Evolutionary conservation across 2,329 filamentous ascomycete species (phyloP), one percentile per base, ranked within the genome.

Genomic region (Fusarium sublunatum): DNA sequence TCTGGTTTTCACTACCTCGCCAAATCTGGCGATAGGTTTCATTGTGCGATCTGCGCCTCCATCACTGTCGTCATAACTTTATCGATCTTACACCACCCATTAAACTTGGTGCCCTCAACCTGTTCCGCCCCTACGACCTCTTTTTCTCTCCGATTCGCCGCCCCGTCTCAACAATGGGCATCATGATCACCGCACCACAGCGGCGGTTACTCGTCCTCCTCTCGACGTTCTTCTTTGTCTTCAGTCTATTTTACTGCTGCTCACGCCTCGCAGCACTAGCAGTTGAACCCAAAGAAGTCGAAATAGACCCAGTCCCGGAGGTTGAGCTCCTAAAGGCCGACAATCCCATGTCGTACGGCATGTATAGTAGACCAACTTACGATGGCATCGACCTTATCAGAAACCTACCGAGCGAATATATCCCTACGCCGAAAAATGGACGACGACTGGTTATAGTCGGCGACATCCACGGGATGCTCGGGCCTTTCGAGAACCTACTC

Each of bases 401-500:
- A 29, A 59, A 62, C 13, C 64, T 81, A 8, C 73, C 76, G 10
- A 50, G 59, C 9, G 47, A 71, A 35, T 50, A 72, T 41, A 57
- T 78, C 15, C 72, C 75, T 4, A 78, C 77, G 4, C 41, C 69
- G 25, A 54, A 73, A 19, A 77, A 79, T 34, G 70, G 78, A 22
- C 86, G 84, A 50, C 82, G 93, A 15, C 79, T 99, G 24, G 81
- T 98, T 31, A 82, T 98, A 59, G 82, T 98, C 31, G 94, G 95
- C 51, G 95, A 99, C 77, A 92, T 98, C 12, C 94, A 98, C 78
- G 95, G 95, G 44, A 95, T 95, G 80, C 86, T 86, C 67, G 74
- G 84, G 11, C 85, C 92, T 60, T 82, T 92, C 73, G 77, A 82
- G 73, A 73, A 81, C 13, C 82, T 98, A 11, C 83, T 98, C 25